These are phyloP conservation scores for Macroventuria anomochaeta DNA, from an alignment of 2,329 filamentous ascomycete genomes.

Conservation along the genomic window DNA sequence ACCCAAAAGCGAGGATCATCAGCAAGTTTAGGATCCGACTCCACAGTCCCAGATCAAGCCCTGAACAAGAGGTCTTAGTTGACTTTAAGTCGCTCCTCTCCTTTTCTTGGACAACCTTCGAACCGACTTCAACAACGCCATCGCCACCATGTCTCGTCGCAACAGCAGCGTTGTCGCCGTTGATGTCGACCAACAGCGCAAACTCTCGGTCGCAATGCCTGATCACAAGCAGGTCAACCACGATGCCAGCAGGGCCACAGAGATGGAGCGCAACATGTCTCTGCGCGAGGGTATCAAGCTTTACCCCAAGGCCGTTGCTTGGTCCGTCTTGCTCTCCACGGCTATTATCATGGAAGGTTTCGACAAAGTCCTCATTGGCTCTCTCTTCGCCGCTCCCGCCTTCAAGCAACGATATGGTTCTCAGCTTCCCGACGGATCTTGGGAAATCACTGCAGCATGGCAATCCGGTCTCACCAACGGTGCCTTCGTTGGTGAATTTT, in stretches of 20 bases:
- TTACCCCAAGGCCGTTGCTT: conserved; percentile 85
- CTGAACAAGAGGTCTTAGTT: conserved; percentile 17
- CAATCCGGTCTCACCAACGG: conserved; percentile 57
- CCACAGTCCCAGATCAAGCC: conserved; percentile 23
- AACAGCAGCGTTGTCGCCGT: conserved; percentile 43
- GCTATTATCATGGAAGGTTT: conserved; percentile 93
- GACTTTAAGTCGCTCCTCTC: conserved; percentile 10
- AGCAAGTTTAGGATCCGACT: conserved; percentile 24
- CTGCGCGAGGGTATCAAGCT: conserved; percentile 76
- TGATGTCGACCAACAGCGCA: conserved; percentile 40
- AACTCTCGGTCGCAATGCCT: conserved; percentile 37
- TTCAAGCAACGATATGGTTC: conserved; percentile 55
- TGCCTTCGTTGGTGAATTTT: conserved; percentile 53
- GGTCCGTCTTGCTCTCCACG: conserved; percentile 83
- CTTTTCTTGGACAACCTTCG: not conserved
- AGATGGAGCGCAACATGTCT: conserved; percentile 56
- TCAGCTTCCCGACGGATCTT: conserved; percentile 46
- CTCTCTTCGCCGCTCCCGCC: conserved; percentile 66
- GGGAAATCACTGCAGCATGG: conserved; percentile 54
- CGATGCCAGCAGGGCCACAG: conserved; percentile 48
- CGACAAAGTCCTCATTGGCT: conserved; percentile 80
- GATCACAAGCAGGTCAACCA: conserved; percentile 37
- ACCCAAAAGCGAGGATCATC: conserved; percentile 18
- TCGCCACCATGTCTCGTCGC: conserved; percentile 38
- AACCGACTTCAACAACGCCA: conserved; percentile 5